Evolutionary conservation across 1,284 basidiomycete species (phyloP).

Genomic region (Cutaneotrichosporon arboriforme): DNA sequence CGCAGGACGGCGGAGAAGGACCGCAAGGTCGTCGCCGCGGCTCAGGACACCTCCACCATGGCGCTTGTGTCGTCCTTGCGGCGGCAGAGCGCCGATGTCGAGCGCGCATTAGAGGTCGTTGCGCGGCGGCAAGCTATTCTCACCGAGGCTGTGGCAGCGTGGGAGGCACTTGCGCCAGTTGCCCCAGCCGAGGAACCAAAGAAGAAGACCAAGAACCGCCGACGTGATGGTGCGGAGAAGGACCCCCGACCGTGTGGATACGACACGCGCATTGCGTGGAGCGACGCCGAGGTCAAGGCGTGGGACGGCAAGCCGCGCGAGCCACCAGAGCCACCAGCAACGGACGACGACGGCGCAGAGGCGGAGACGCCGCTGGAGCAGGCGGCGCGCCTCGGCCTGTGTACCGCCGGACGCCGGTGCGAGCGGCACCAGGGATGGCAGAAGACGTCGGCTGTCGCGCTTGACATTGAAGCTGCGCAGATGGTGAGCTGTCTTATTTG

Average conservation of each 20-base stretch:
- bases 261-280: constrained; percentile 29
- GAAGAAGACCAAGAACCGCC: constrained; percentile 25
- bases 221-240: constrained; percentile 11
- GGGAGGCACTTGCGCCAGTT: constrained; percentile 15
- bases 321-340: neutral
- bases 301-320: constrained; percentile 15
- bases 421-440: constrained; percentile 45
- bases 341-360: constrained; percentile 1
- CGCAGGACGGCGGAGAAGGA: neutral
- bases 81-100: constrained; percentile 16
- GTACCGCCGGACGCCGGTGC: constrained; percentile 26
- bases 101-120: constrained; percentile 20
- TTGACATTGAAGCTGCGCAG: constrained; percentile 30
- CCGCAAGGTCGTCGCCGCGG: neutral
- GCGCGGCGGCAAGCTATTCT: constrained; percentile 29
- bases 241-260: constrained; percentile 40
- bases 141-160: constrained; percentile 17
- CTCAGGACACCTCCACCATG: neutral
- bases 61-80: constrained; percentile 11
- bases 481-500: constrained; percentile 21
- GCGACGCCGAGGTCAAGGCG: constrained; percentile 24
- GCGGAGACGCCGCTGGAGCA: neutral
- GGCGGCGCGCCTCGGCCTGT: constrained; percentile 7
- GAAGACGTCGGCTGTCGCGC: constrained; percentile 26
- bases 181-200: constrained; percentile 13